Evolutionary conservation across 805 yeast species (phyloP).

Genomic region (Metschnikowia dekortorum): DNA sequence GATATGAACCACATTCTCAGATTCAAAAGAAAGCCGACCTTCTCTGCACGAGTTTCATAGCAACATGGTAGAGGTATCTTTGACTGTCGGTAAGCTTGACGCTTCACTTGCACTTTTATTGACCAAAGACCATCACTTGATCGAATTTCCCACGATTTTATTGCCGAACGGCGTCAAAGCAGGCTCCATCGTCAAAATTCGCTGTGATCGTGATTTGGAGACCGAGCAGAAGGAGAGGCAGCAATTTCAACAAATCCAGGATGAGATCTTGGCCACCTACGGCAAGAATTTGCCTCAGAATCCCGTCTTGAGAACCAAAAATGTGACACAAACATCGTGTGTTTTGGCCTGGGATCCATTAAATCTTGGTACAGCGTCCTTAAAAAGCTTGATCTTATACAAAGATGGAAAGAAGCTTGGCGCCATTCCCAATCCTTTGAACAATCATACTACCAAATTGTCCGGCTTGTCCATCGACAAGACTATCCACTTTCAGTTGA

Average conservation of each 20-base stretch:
- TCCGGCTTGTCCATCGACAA: conserved; percentile 90
- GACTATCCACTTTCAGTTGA: conserved; percentile 71
- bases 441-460: conserved; percentile 75
- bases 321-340: conserved; percentile 90
- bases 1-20: neutral
- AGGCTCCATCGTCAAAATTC: conserved; percentile 85
- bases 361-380: conserved; percentile 74
- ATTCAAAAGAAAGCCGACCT: neutral
- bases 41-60: neutral
- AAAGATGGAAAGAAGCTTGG: conserved; percentile 74
- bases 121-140: conserved; percentile 88
- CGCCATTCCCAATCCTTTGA: conserved; percentile 75
- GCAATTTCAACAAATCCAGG: conserved; percentile 63
- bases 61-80: conserved; percentile 78
- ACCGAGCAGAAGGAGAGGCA: conserved; percentile 58
- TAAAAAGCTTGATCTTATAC: conserved; percentile 71
- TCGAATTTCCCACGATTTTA: conserved; percentile 93
- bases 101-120: conserved; percentile 89
- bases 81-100: conserved; percentile 93
- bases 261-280: conserved; percentile 64
- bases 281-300: conserved; percentile 67
- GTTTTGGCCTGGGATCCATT: conserved; percentile 92
- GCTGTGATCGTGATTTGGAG: conserved; percentile 70
- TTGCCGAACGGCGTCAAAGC: conserved; percentile 88
- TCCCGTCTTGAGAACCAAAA: conserved; percentile 66